These are phyloP conservation scores for Pyrenochaeta sp. DNA, from an alignment of 2,329 filamentous ascomycete species.

Conservation along the genomic window DNA sequence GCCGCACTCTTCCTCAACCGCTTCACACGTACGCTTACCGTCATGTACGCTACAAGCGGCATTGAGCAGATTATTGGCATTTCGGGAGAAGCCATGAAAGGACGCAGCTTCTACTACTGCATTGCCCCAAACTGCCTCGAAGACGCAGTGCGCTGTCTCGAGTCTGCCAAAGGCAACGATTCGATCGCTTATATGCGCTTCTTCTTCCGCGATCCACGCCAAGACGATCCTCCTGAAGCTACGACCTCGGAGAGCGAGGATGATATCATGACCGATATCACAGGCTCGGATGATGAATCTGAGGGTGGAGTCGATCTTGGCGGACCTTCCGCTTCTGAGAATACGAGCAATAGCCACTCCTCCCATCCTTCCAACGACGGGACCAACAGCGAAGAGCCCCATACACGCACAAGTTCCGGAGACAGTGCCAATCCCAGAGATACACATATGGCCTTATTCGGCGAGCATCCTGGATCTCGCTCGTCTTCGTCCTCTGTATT, in stretches of 20 bases:
- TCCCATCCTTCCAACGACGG: conserved; percentile 25
- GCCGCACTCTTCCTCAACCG: conserved; percentile 87
- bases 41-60: conserved; percentile 87
- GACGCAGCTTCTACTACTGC: conserved; percentile 86
- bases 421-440: conserved; percentile 54
- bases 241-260: conserved; percentile 58
- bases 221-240: conserved; percentile 51
- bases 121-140: conserved; percentile 79
- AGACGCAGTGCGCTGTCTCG: conserved; percentile 80
- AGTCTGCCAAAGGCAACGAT: conserved; percentile 88
- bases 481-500: conserved; percentile 38
- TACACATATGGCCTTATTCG: conserved; percentile 38
- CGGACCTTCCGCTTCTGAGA: conserved; percentile 24
- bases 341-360: conserved; percentile 27
- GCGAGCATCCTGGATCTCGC: conserved; percentile 35
- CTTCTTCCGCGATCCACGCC: conserved; percentile 78
- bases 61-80: conserved; percentile 80
- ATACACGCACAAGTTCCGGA: conserved; percentile 55
- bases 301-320: conserved; percentile 57
- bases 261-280: conserved; percentile 58
- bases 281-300: conserved; percentile 57
- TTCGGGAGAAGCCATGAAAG: conserved; percentile 71
- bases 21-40: conserved; percentile 81
- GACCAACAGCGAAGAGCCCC: conserved; percentile 26
- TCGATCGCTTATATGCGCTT: conserved; percentile 91